A percentile compares a stretch with the other conserved stretches of the same genome.
phyloP scores from a whole-genome alignment of 139 green algal species.

The Volvox reticuliferus region DNA sequence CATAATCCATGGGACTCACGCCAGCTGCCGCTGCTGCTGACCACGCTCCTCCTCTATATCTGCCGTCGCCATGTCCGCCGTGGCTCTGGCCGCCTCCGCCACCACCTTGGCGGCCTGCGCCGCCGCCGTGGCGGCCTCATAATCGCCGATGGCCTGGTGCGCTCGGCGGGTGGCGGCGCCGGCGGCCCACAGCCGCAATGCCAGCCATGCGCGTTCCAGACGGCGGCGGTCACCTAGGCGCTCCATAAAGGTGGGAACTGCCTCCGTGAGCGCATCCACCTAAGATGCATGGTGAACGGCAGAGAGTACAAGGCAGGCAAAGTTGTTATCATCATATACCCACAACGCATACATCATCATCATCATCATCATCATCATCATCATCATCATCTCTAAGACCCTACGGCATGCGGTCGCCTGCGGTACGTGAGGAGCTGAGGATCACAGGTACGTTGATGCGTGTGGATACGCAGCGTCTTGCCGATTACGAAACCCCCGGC shows the following conservation, averaged over 20 bases:
- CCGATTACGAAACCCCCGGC: no score
- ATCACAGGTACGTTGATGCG: no score
- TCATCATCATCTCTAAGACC: no score
- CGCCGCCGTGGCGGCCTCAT: conserved; percentile 11
- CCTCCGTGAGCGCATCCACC: conserved; percentile 44
- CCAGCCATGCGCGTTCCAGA: conserved; percentile 56
- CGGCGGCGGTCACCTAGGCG: conserved; percentile 52
- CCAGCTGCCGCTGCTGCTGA: not conserved
- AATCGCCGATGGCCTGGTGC: conserved; percentile 42
- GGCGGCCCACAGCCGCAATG: conserved; percentile 43
- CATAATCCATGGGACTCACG: not conserved
- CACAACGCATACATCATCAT: no score
- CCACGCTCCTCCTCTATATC: not conserved
- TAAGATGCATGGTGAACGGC: not conserved
- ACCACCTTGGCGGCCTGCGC: not conserved
- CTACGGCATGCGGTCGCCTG: no score
- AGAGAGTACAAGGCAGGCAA: no score
- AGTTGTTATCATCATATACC: no score
- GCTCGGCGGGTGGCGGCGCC: conserved; percentile 17
- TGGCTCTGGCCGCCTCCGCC: conserved; percentile 11
- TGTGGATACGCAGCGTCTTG: no score
- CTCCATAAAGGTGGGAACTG: conserved; percentile 42
- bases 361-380: no score
- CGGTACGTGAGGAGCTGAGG: no score
- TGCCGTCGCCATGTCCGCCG: not conserved